Evolutionary conservation across 768 basidiomycete genomes (phyloP).

Genomic region (Leucocoprinus leucothites): DNA sequence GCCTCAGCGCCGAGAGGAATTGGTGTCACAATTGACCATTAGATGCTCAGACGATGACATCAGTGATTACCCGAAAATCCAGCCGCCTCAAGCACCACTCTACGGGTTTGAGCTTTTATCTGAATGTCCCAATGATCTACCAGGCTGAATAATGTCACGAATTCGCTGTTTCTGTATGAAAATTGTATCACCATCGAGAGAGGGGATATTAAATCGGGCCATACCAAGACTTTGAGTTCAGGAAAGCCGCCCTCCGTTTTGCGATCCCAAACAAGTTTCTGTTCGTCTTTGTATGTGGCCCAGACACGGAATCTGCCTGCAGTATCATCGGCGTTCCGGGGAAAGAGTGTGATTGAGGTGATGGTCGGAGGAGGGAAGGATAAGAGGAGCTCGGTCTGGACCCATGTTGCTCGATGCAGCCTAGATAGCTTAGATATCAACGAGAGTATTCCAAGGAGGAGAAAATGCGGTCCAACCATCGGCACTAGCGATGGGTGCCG

Average conservation of each 20-base stretch:
- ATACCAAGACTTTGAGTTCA: conserved; percentile 79
- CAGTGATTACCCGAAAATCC: background rate
- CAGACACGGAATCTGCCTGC: conserved; percentile 91
- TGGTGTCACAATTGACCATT: background rate
- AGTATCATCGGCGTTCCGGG: conserved; percentile 76
- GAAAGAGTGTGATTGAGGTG: conserved; percentile 65
- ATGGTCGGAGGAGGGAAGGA: conserved; percentile 85
- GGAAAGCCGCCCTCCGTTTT: conserved; percentile 92
- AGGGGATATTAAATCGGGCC: conserved; percentile 20
- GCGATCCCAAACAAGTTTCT: conserved; percentile 77
- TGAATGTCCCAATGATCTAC: conserved; percentile 83
- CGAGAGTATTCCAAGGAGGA: background rate
- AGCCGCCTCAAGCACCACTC: conserved; percentile 5
- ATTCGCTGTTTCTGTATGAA: conserved; percentile 78
- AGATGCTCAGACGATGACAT: background rate
- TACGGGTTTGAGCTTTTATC: conserved; percentile 45
- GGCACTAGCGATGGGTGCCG: conserved; percentile 47
- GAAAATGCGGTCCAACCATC: conserved; percentile 53
- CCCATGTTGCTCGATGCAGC: conserved; percentile 92
- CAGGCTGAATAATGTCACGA: conserved; percentile 80
- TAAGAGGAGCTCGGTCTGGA: conserved; percentile 87
- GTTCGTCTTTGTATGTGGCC: conserved; percentile 45
- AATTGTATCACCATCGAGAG: background rate
- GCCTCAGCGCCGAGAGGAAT: too few relatives aligned
- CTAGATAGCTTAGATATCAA: conserved; percentile 32